Base-by-base conservation (phyloP, 257 asterid genomes). In the Paulownia fortunei region DNA sequence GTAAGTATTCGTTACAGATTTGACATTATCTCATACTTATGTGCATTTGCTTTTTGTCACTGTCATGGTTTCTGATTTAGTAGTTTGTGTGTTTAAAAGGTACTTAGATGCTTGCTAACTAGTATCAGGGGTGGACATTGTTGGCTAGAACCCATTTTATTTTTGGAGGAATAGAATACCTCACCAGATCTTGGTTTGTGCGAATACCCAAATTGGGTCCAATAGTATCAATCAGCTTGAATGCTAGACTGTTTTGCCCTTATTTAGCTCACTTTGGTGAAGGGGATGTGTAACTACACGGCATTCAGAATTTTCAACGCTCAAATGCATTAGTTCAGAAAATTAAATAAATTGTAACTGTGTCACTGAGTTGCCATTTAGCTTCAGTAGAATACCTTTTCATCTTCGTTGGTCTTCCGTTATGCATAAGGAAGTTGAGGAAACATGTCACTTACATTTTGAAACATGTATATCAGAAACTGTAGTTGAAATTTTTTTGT, bases 1-100 rank as follows among this genome's bases (percentile, higher is more conserved):
- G 99, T 94, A 81, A 91, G 98, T 76, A 51, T 67, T 59, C 44
- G 2, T 56, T 76, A 19, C 61, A 46, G 16, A 56, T 79, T 56
- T 65, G 73, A 27, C 16, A 66, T 47, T 79, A 42, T 23, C 41
- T 64, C 16, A 1, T 47, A 21, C 51, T 39, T 26, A 51, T 36
- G 19, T 49, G 72, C 37, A 69, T 72, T 69, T 67, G 30, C 67
- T 42, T 63, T 64, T 55, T 44, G 36, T 55, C 69, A 37, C 39
- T 55, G 3, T 41, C 41, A 8, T 41, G 18, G 52, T 72, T 55
- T 82, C 27, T 63, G 26, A 70, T 70, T 73, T 12, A 71, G 51
- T 67, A 46, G 27, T 66, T 78, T 37, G 27, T 34, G 19, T 55
- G 56, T 59, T 52, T 42, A 13, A 12, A 49, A 77, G 47, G 15